Percentiles rank a stretch among this genome's conserved stretches.
Conservation (phyloP, 495 filamentous ascomycete species). For the Annulohypoxylon maeteangense region DNA sequence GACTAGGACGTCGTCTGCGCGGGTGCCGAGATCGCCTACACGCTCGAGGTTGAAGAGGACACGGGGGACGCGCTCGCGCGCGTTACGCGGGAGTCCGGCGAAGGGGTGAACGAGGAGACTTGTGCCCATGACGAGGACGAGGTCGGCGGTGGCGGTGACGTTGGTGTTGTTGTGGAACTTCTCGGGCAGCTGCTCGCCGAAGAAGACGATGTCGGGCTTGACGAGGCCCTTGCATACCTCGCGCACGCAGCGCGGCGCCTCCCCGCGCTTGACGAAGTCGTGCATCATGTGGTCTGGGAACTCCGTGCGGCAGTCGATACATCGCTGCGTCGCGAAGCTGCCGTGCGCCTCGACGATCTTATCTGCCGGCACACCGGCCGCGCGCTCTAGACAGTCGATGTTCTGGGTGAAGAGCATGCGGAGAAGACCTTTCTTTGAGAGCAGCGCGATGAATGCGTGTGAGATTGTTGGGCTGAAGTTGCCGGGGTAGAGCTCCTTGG, state of each 20-base stretch:
- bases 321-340: constrained; percentile 88
- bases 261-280: constrained; percentile 66
- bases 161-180: constrained; percentile 70
- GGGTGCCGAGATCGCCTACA: constrained; percentile 82
- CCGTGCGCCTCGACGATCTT: constrained; percentile 94
- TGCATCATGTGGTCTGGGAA: constrained; percentile 81
- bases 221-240: constrained; percentile 79
- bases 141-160: constrained; percentile 72
- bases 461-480: constrained; percentile 76
- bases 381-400: constrained; percentile 92
- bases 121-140: constrained; percentile 91
- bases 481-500: constrained; percentile 92
- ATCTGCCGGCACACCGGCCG: constrained; percentile 82
- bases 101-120: constrained; percentile 91
- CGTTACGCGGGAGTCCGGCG: constrained; percentile 76
- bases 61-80: constrained; percentile 70
- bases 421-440: constrained; percentile 80
- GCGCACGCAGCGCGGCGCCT: constrained; percentile 73
- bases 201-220: constrained; percentile 98
- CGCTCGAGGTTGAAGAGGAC: constrained; percentile 87
- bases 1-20: constrained; percentile 79
- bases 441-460: constrained; percentile 77
- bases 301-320: constrained; percentile 82
- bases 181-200: constrained; percentile 77
- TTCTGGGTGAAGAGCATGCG: constrained; percentile 95